These are phyloP conservation scores for Allium fistulosum DNA, from an alignment of 106 monocot species.

Conservation along the genomic window DNA sequence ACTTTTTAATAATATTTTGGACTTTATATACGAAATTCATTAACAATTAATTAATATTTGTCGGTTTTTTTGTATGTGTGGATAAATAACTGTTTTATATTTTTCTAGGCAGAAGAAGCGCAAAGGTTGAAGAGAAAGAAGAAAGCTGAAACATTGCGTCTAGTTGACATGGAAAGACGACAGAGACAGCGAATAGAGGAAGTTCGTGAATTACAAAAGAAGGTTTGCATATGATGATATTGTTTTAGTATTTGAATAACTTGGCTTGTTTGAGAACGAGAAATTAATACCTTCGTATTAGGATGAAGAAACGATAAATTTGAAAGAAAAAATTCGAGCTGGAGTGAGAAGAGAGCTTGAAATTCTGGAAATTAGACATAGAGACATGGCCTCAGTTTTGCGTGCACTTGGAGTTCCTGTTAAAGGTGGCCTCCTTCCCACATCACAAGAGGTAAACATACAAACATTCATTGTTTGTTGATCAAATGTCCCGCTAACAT, in stretches of 20 bases:
- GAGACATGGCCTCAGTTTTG: conserved; percentile 78
- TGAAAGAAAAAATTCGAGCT: conserved; percentile 59
- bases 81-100: not conserved
- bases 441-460: conserved; percentile 35
- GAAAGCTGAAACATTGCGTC: conserved; percentile 56
- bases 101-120: conserved; percentile 73
- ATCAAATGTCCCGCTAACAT: too few species aligned
- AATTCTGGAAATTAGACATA: conserved; percentile 42
- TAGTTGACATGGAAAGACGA: conserved; percentile 80
- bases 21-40: not conserved
- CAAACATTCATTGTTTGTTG: not conserved
- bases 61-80: not conserved
- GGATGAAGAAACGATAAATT: conserved; percentile 69
- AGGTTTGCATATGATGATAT: conserved; percentile 32
- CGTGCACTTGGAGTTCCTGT: conserved; percentile 65
- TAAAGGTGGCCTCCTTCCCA: conserved; percentile 43
- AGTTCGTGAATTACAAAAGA: conserved; percentile 78
- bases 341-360: conserved; percentile 69
- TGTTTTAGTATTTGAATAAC: not conserved
- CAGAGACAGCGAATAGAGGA: conserved; percentile 86
- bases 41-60: not conserved
- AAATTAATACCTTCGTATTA: conserved; percentile 15
- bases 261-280: not conserved
- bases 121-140: conserved; percentile 54
- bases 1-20: not conserved